Evolutionary conservation across 1,284 basidiomycete species (phyloP).

Genomic region (Puccinia coronata): DNA sequence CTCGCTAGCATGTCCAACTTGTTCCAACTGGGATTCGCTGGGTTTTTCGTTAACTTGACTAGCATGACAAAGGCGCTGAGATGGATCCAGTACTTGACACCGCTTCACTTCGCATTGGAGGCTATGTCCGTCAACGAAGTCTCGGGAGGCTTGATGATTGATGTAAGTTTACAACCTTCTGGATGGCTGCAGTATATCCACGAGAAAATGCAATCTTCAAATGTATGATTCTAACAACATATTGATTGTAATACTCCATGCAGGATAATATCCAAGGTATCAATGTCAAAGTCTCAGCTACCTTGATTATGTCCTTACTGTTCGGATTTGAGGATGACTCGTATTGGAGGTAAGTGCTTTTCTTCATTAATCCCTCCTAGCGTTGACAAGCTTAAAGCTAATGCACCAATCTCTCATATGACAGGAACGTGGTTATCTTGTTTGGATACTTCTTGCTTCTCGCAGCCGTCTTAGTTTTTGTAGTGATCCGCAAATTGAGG

Average conservation of each 20-base stretch:
- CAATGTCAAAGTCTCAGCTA: slow-evolving; percentile 73
- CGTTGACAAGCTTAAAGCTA: no score
- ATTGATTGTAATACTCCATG: not conserved
- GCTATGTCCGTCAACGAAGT: slow-evolving; percentile 83
- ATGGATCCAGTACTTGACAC: slow-evolving; percentile 79
- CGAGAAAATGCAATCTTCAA: no score
- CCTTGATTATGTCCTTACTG: slow-evolving; percentile 77
- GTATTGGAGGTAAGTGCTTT: slow-evolving; percentile 67
- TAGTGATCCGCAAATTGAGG: slow-evolving; percentile 73
- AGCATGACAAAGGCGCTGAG: slow-evolving; percentile 78
- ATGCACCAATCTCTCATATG: no score
- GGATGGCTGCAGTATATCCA: no score
- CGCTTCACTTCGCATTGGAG: slow-evolving; percentile 65
- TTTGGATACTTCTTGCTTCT: slow-evolving; percentile 81
- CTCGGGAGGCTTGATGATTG: slow-evolving; percentile 75
- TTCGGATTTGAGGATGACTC: slow-evolving; percentile 76
- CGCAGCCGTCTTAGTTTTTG: slow-evolving; percentile 67
- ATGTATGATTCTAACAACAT: not conserved
- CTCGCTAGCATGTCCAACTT: slow-evolving; percentile 73
- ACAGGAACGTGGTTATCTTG: slow-evolving; percentile 73
- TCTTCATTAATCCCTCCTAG: no score
- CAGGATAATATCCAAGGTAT: slow-evolving; percentile 75
- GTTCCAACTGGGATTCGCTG: slow-evolving; percentile 69
- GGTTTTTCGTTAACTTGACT: slow-evolving; percentile 73
- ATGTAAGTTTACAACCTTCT: slow-evolving; percentile 53